Base-by-base conservation (phyloP, 2,329 filamentous ascomycete species). In the Phyllosticta paracitricarpa region DNA sequence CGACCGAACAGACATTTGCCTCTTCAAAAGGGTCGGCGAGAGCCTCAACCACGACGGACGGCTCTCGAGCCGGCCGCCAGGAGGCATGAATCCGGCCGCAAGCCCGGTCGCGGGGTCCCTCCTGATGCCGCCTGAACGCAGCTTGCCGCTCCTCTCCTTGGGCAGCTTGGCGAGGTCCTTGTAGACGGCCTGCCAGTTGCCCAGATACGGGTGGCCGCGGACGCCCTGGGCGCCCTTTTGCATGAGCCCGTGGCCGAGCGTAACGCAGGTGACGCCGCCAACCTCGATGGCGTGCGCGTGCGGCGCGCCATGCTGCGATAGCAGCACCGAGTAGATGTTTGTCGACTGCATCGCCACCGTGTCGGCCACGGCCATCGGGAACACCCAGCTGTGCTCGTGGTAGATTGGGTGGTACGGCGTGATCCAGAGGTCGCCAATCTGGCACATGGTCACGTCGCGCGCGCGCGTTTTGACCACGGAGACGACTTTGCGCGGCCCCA, bases 391-490 rank as follows among this genome's bases (percentile, higher is more conserved):
- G 4, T 8, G 17, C 58, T 14, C 71, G 1, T 68, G 56, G 0
- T 72, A 76, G 2, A 87, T 70, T 1, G 84, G 84, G 67, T 87
- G 84, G 81, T 82, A 86, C 0, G 81, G 79, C 25, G 84, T 86
- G 28, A 85, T 78, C 6, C 81, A 68, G 7, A 85, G 71, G 2
- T 67, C 64, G 1, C 76, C 76, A 0, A 85, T 68, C 0, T 73
- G 73, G 62, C 79, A 81, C 67, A 86, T 74, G 1, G 67, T 62
- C 40, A 71, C 71, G 51, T 69, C 62, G 2, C 63, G 60, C 0
- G 84, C 77, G 0, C 70, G 68, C 4, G 81, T 85, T 66, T 76
- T 78, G 28, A 87, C 69, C 6, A 87, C 76, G 6, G 77, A 76
- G 0, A 68, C 75, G 5, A 87, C 81, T 24, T 72, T 70, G 4